Conservation (phyloP, 2,329 filamentous ascomycete genomes). For the Ascochyta clinopodiicola region DNA sequence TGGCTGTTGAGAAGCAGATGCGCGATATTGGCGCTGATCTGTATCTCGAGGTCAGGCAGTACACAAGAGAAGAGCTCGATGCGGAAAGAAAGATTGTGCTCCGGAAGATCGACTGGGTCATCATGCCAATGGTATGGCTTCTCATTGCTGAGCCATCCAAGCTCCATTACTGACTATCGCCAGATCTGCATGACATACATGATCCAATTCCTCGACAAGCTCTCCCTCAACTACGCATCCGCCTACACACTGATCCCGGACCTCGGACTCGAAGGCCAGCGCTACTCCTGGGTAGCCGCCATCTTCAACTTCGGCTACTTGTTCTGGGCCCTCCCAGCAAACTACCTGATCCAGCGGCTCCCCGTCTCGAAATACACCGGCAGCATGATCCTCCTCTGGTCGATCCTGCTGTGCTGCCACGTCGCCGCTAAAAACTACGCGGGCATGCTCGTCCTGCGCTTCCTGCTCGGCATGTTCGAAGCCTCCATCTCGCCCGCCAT, state of each 20-base stretch:
- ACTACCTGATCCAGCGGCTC: constrained; percentile 47
- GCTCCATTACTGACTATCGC: neutral
- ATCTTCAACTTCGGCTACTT: constrained; percentile 56
- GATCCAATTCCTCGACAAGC: constrained; percentile 56
- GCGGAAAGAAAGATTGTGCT: constrained; percentile 51
- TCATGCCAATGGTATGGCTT: constrained; percentile 53
- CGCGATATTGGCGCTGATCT: constrained; percentile 55
- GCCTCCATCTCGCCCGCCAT: constrained; percentile 44
- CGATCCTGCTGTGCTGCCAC: constrained; percentile 54
- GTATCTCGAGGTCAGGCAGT: constrained; percentile 54
- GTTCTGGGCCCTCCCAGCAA: constrained; percentile 51
- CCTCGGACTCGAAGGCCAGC: constrained; percentile 44
- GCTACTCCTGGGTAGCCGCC: constrained; percentile 52
- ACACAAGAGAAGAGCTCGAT: constrained; percentile 54
- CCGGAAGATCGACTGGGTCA: constrained; percentile 55
- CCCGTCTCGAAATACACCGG: constrained; percentile 49
- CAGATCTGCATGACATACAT: constrained; percentile 53
- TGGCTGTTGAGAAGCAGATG: constrained; percentile 44
- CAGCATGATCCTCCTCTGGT: constrained; percentile 52
- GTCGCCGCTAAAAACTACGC: constrained; percentile 48
- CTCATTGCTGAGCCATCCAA: neutral
- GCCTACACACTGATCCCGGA: constrained; percentile 48
- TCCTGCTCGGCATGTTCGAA: constrained; percentile 48
- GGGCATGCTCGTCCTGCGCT: constrained; percentile 43
- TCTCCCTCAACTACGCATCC: constrained; percentile 51